phyloP scores from a whole-genome alignment of 257 asterid species.

The Nicotiana benthamiana region DNA sequence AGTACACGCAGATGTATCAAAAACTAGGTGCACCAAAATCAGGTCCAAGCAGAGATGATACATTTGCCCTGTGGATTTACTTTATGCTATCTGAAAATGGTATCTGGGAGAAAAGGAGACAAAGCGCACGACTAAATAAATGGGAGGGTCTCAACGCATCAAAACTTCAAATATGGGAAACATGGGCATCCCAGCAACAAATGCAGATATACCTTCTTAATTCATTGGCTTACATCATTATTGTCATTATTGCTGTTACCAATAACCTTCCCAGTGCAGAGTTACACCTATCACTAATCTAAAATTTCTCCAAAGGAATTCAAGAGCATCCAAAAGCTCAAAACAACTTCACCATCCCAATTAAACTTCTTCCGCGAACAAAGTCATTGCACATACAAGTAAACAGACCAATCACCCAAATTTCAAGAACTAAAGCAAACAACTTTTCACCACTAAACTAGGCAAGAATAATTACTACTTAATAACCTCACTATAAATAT shows the following conservation, averaged over 20 bases:
- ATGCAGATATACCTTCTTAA: neutral
- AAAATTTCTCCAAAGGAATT: neutral
- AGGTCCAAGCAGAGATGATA: neutral
- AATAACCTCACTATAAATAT: neutral
- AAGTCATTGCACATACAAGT: neutral
- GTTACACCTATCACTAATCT: neutral
- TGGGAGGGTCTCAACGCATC: neutral
- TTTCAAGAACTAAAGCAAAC: neutral
- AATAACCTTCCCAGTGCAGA: neutral
- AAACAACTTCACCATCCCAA: neutral
- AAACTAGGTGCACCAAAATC: neutral
- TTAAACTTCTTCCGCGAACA: neutral
- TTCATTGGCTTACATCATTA: neutral
- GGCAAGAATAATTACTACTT: neutral
- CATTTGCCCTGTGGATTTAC: neutral
- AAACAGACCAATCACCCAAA: neutral
- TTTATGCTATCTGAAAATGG: neutral
- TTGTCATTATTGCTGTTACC: no score
- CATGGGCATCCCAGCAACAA: neutral
- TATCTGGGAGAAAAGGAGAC: neutral
- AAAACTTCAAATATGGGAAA: neutral
- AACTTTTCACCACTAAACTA: neutral
- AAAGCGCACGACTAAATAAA: neutral
- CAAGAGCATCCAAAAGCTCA: neutral
- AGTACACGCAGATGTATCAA: neutral